Base-by-base conservation (phyloP, 2,329 filamentous ascomycete genomes). In the Cadophora malorum region DNA sequence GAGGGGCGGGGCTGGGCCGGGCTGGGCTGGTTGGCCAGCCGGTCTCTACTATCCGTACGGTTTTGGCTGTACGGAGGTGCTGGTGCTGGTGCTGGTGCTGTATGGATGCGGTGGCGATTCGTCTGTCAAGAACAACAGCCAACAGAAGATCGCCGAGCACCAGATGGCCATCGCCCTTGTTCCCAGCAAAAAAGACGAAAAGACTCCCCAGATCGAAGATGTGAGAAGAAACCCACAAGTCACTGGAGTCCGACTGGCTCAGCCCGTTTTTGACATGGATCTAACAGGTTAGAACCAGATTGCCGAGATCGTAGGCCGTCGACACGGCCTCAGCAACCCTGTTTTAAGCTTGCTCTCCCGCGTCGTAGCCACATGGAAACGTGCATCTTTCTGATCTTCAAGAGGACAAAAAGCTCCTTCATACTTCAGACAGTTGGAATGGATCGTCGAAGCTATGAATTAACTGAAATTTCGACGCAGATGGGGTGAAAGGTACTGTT, bases 131-230 rank as follows among this genome's bases (percentile, higher is more conserved):
- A 6, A 1, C 8, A 6, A 1, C 8, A 21, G n/a, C 6, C 19
- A 49, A 7, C 45, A 14, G 45, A 49, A 49, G 45, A 49, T 49
- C 45, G 45, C 45, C 45, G 31, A 58, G 31, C 31, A 38, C 8
- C 31, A 58, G 55, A 58, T 58, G 31, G 55, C 55, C 33, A n/a
- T 38, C 14, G 33, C 55, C 55, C 55, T 58, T 35, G 53, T 35
- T 25, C 53, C 28, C 28, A 35, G 28, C 33, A 33, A 19, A 56
- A 45, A 14, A 19, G 28, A n/a, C 19, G 16, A 19, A 56, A 45
- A 14, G 14, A 6, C 53, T 33, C 28, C 33, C 55, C 55, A 21
- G 55, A 58, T 58, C 55, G 55, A 21, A 23, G 55, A 38, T 28
- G 16, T 25, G 28, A 35, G 31, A 56, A 14, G 9, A 38, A 38